Base-by-base conservation (phyloP, 2,329 filamentous ascomycete genomes). In the Fusarium pseudonygamai region DNA sequence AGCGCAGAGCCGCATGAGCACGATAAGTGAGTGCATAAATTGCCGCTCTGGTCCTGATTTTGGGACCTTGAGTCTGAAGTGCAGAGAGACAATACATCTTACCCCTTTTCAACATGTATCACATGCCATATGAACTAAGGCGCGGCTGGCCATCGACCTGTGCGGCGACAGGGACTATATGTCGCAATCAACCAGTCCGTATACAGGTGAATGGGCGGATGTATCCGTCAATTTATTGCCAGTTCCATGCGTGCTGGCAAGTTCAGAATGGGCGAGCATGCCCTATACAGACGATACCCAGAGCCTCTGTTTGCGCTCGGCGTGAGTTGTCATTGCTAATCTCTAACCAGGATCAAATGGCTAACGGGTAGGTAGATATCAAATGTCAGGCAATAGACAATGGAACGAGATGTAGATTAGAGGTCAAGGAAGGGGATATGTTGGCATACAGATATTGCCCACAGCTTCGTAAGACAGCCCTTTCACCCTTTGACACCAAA, bases 241-340 rank as follows among this genome's bases (percentile, higher is more conserved):
- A 67, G 46, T 75, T 69, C 14, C 78, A 80, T 58, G 71, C 76
- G 9, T 80, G 78, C 50, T 71, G 60, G n/a, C 69, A 67, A 32
- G 59, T 76, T n/a, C 72, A 78, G n/a, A 69, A 52, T 11, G 76
- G 78, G 5, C 60, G 40, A 43, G 64, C 68, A 40, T 79, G 78
- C 30, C 58, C 37, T 10, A 36, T 53, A 28, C 75, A 76, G 22
- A 80, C 78, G 43, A 49, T 62, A 39, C 77, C 75, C 14, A 47
- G 63, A 34, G 77, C 71, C 14, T 59, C 71, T 11, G 63, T 76
- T 6, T 79, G 79, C 46, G 56, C 55, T 14, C 72, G 77, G 30
- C 79, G 78, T 79, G 63, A 73, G 77, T 73, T 67, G 34, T 65
- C 50, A 42, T 65, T 53, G 47, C 22, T 30, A 22, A 14, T 14